Base-by-base conservation (phyloP, 2,329 filamentous ascomycete genomes). In the Pezicula neosporulosa region DNA sequence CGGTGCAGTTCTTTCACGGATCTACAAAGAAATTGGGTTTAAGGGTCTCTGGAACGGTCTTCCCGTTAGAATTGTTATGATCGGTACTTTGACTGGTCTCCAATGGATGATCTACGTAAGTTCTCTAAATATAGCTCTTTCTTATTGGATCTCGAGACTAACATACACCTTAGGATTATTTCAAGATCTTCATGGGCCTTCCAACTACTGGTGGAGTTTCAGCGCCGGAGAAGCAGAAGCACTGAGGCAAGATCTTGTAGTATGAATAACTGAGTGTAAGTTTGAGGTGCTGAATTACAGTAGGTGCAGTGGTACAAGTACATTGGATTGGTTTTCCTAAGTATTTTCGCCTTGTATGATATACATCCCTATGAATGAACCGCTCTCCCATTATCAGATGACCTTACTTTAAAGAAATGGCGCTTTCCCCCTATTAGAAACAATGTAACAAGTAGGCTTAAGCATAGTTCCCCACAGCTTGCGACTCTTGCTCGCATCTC, bases 101-200 rank as follows among this genome's bases (percentile, higher is more conserved):
- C 91, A 96, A 75, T 96, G 90, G 90, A 90, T 95, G 86, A 94
- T 92, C 68, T 94, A 92, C 73, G 87, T 81, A 63, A 76, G 62
- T 58, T 19, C 19, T 1, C n/a, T 8, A 28, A 7, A 48, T 15
- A 4, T 8, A n/a, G 16, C 30, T 15, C 18, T 27, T 10, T 8
- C 33, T 78, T 71, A n/a, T 36, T 28, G 27, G 8, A 24, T 45
- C n/a, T 30, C 33, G 1, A 45, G 51, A 42, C 58, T 49, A 37
- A 44, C n/a, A 15, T 44, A n/a, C 3, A 33, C 27, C 27, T 4
- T 55, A 84, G 80, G 88, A 93, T 64, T 90, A 87, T 60, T 92
- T 92, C 80, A 93, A 94, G 81, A 89, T 94, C 65, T 89, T 89
- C 67, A 90, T 94, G 84, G 89, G 90, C 39, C 72, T 95, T 48